Evolutionary conservation across 257 asterid species (phyloP), one percentile per base, ranked within the genome.

Genomic region (Buddleja alternifolia): DNA sequence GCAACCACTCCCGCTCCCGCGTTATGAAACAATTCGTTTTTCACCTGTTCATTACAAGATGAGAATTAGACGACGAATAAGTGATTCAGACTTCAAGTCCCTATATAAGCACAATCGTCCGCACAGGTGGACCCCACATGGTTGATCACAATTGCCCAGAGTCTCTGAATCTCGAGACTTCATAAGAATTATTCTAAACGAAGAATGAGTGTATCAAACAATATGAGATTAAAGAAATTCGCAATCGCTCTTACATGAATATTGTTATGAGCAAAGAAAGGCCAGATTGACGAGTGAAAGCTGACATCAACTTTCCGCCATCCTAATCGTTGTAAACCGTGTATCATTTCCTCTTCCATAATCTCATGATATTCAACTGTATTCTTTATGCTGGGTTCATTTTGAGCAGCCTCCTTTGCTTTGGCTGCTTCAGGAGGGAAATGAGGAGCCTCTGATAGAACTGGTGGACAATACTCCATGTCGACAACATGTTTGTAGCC

Each of bases 321-420:
- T 48, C 95, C 96, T 55, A 87, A 11, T 60, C 84, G 84, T 72
- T 90, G 99, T 47, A 93, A 75, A 14, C 99, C 97, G 2, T 75
- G 81, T 59, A 85, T 80, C 96, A 93, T 93, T 79, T 93, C 96
- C 89, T 90, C 96, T 87, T 93, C 97, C 81, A 93, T 77, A 36
- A 87, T 84, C 67, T 90, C 97, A 70, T 91, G 99, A 72, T 90
- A 93, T 57, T 84, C 93, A 20, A 77, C 78, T 11, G 96, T 87
- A 44, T 77, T 89, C 66, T 66, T 72, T 21, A 55, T 9, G 74
- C 44, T 90, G 29, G 96, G 87, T 55, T 81, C 81, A 7, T 82
- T 93, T 80, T 93, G 97, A 66, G 95, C 99, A 47, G 95, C 97
- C 82, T 88, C 95, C 74, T 93, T 91, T 10, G 96, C 99, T 74